Evolutionary conservation across 192 early-diverging fungal genomes (phyloP).

Genomic region (Backusella australiensis): DNA sequence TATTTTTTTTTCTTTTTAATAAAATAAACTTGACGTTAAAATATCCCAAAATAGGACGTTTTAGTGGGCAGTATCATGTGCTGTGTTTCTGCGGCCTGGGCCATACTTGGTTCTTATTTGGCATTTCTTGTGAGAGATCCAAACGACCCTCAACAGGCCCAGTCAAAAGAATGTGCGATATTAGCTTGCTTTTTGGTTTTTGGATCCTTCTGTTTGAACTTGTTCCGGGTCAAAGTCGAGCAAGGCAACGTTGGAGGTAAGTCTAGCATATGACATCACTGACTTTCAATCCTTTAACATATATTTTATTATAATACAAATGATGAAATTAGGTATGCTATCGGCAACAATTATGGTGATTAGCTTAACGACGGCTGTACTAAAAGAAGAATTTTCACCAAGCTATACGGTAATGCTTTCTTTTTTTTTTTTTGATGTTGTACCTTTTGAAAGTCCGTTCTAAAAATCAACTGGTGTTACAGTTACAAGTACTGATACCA

Average conservation of each 20-base stretch:
- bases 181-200: slow-evolving; percentile 20
- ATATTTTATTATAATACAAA: neutral
- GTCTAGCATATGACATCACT: neutral
- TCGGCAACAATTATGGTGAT: slow-evolving; percentile 32
- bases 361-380: slow-evolving; percentile 20
- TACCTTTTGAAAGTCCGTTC: too few relatives aligned
- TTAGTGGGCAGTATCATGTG: slow-evolving; percentile 32
- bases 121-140: slow-evolving; percentile 25
- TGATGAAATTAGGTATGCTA: slow-evolving; percentile 19
- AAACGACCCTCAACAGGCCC: neutral
- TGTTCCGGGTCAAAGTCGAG: slow-evolving; percentile 26
- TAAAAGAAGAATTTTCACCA: slow-evolving; percentile 9
- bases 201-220: slow-evolving; percentile 24
- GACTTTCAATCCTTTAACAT: neutral
- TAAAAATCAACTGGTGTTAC: too few relatives aligned
- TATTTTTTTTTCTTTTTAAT: neutral
- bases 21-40: neutral
- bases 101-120: slow-evolving; percentile 25
- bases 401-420: slow-evolving; percentile 7
- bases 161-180: slow-evolving; percentile 14
- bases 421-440: neutral
- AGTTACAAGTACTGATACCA: slow-evolving; percentile 16
- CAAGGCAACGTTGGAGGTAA: slow-evolving; percentile 38
- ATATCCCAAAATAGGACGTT: slow-evolving; percentile 17
- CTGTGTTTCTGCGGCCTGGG: slow-evolving; percentile 16